These are phyloP conservation scores for Mentha longifolia DNA, from an alignment of 257 asterid species.

Conservation along the genomic window DNA sequence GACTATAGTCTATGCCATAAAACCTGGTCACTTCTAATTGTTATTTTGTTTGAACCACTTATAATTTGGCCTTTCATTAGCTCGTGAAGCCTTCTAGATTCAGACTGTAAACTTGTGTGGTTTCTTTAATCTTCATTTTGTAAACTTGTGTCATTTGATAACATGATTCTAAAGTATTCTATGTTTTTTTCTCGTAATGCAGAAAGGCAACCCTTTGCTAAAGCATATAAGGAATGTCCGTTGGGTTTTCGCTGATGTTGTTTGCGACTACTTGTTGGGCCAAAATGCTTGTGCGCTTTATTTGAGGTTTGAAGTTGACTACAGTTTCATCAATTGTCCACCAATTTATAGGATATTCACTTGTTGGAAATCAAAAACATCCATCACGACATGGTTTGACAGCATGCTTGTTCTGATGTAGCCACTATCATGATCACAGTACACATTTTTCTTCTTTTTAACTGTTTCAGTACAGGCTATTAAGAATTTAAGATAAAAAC, in stretches of 20 bases:
- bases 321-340: slow-evolving; percentile 12
- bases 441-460: background rate
- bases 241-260: slow-evolving; percentile 87
- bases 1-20: background rate
- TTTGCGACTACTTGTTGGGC: slow-evolving; percentile 83
- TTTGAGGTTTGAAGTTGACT: slow-evolving; percentile 60
- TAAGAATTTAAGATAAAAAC: background rate
- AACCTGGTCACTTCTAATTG: slow-evolving; percentile 19
- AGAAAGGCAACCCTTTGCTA: slow-evolving; percentile 97
- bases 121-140: background rate
- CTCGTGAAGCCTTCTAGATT: background rate
- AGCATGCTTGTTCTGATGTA: background rate
- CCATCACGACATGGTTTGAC: background rate
- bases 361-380: slow-evolving; percentile 12
- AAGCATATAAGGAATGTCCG: slow-evolving; percentile 92
- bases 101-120: slow-evolving; percentile 1
- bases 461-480: slow-evolving; percentile 2
- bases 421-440: slow-evolving; percentile 5
- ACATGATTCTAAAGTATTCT: slow-evolving; percentile 8
- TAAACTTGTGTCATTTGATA: background rate
- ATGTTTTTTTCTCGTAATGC: slow-evolving; percentile 41
- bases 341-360: slow-evolving; percentile 9
- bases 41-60: slow-evolving; percentile 13
- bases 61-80: slow-evolving; percentile 21
- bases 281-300: slow-evolving; percentile 81